Percentiles rank a stretch among this genome's conserved stretches.
Conservation (phyloP, 2,329 filamentous ascomycete genomes). For the Aspergillus glaucus region DNA sequence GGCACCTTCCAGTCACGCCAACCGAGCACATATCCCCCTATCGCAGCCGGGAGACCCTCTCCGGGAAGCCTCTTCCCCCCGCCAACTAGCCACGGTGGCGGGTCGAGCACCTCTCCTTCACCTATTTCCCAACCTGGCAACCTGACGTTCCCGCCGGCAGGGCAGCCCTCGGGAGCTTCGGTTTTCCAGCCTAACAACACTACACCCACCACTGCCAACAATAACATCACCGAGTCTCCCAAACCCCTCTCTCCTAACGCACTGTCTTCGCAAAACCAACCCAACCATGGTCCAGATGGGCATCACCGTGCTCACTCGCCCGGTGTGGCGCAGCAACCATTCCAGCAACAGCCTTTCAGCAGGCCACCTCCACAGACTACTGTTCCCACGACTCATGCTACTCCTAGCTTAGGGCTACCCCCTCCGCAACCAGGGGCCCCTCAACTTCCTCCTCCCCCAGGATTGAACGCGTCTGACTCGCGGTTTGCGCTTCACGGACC, state of each 20-base stretch:
- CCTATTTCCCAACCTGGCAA: conserved; percentile 41
- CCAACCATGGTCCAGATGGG: conserved; percentile 29
- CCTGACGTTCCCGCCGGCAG: conserved; percentile 34
- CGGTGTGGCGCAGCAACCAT: conserved; percentile 35
- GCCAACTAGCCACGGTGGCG: conserved; percentile 49
- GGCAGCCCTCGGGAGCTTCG: conserved; percentile 42
- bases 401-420: conserved; percentile 27
- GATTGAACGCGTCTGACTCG: conserved; percentile 37
- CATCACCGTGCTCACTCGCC: conserved; percentile 40
- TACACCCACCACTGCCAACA: not conserved
- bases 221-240: conserved; percentile 74
- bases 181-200: conserved; percentile 59
- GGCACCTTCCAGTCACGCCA: conserved; percentile 57
- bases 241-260: conserved; percentile 61
- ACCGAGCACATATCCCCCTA: conserved; percentile 70
- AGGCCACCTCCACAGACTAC: conserved; percentile 17
- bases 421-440: conserved; percentile 34
- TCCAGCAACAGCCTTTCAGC: conserved; percentile 31
- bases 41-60: conserved; percentile 48
- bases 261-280: conserved; percentile 30
- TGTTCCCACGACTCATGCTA: conserved; percentile 15
- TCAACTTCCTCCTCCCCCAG: conserved; percentile 40
- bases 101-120: conserved; percentile 50
- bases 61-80: conserved; percentile 58
- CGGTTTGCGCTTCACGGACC: conserved; percentile 39